A percentile compares a stretch with the other conserved stretches of the same genome.
These are phyloP conservation scores for Teratosphaeria nubilosa DNA, from an alignment of 2,329 filamentous ascomycete species.

Conservation along the genomic window DNA sequence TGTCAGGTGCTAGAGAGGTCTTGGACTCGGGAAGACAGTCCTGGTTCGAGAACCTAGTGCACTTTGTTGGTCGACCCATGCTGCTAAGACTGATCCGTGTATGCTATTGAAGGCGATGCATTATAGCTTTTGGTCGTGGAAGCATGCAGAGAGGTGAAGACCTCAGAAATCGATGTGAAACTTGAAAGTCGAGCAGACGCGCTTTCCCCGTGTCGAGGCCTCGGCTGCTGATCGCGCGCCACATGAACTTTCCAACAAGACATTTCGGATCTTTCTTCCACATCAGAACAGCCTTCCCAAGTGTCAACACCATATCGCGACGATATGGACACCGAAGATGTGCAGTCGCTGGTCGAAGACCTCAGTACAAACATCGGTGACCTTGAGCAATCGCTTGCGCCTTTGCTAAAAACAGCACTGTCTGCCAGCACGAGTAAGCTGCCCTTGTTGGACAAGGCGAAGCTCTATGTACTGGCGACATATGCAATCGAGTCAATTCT, in stretches of 20 bases:
- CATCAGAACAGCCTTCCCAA: background rate
- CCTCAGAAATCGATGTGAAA: background rate
- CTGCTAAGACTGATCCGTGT: background rate
- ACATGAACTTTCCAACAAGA: background rate
- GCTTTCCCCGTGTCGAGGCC: background rate
- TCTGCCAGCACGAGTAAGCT: conserved; percentile 63
- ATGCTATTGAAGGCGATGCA: background rate
- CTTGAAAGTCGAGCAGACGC: background rate
- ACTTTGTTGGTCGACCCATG: conserved; percentile 1
- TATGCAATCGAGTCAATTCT: conserved; percentile 87
- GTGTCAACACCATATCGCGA: conserved; percentile 5
- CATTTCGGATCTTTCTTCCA: background rate
- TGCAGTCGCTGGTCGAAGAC: conserved; percentile 59
- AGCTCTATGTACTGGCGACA: conserved; percentile 77
- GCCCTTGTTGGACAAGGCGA: conserved; percentile 88
- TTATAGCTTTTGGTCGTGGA: background rate
- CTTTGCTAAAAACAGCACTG: conserved; percentile 58
- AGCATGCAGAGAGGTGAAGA: too few relatives aligned
- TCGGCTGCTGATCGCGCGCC: background rate
- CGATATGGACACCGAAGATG: conserved; percentile 46
- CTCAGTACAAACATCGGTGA: conserved; percentile 65
- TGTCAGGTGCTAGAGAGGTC: conserved; percentile 13
- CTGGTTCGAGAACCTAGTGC: conserved; percentile 1
- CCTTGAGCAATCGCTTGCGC: conserved; percentile 61
- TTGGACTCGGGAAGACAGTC: background rate